These are phyloP conservation scores for Fusarium miscanthi DNA, from an alignment of 2,329 filamentous ascomycete species.

Conservation along the genomic window DNA sequence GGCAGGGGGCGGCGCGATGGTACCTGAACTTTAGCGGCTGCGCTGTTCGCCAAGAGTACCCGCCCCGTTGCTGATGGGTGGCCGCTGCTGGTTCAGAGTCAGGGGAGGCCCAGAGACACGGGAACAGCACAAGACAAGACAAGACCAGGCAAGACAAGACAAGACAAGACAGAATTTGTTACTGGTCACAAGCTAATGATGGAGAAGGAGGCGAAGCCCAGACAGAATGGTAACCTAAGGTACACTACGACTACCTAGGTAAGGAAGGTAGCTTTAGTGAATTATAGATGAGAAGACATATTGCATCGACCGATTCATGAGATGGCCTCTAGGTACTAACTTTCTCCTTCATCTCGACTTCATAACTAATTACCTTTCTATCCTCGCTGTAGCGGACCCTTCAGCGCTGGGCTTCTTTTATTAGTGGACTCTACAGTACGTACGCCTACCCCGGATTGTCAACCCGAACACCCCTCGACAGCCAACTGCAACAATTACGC, in stretches of 20 bases:
- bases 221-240: conserved; percentile 7
- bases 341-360: neutral
- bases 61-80: conserved; percentile 31
- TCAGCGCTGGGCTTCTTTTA: conserved; percentile 24
- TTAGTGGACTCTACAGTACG: conserved; percentile 39
- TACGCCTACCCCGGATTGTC: conserved; percentile 45
- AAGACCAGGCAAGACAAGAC: neutral
- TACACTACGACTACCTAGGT: neutral
- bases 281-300: neutral
- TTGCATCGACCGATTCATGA: conserved; percentile 1
- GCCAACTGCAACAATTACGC: conserved; percentile 39
- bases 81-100: conserved; percentile 24
- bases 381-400: conserved; percentile 36
- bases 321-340: neutral
- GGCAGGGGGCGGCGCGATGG: conserved; percentile 32
- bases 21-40: conserved; percentile 36
- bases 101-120: conserved; percentile 28
- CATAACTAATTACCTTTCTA: neutral
- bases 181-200: conserved; percentile 5
- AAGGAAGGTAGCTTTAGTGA: conserved; percentile 5
- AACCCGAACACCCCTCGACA: conserved; percentile 28
- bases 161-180: neutral
- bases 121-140: conserved; percentile 17
- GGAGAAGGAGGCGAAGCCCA: conserved; percentile 30
- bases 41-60: conserved; percentile 24